Conservation (phyloP, 1,284 basidiomycete species). For the Puccinia polysora region DNA sequence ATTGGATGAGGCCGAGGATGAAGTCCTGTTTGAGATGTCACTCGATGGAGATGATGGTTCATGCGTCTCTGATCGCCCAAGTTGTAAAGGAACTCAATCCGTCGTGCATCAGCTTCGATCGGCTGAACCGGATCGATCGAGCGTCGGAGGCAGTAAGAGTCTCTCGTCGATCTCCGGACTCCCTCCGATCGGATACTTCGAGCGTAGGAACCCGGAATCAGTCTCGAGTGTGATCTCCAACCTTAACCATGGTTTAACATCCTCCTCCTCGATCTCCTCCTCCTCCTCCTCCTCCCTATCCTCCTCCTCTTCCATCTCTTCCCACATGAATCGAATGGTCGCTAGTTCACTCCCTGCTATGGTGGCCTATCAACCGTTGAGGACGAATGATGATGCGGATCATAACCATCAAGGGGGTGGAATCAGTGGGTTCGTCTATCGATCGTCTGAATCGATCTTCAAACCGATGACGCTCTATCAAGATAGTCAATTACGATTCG, state of each 20-base stretch:
- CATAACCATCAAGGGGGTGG: background rate
- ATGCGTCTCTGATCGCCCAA: too few species aligned
- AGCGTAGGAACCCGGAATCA: conserved; percentile 7
- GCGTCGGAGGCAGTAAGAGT: background rate
- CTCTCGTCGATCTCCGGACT: conserved; percentile 2
- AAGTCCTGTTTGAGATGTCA: conserved; percentile 25
- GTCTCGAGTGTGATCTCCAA: conserved; percentile 6
- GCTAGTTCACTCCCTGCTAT: background rate
- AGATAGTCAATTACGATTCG: conserved; percentile 31
- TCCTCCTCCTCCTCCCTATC: background rate
- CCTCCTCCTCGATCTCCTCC: background rate
- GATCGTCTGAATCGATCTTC: conserved; percentile 26
- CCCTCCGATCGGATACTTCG: conserved; percentile 35
- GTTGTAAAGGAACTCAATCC: too few species aligned
- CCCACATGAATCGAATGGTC: background rate
- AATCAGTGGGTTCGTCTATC: conserved; percentile 5
- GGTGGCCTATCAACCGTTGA: conserved; percentile 14
- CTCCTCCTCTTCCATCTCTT: background rate
- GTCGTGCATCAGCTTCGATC: too few species aligned
- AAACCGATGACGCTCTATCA: conserved; percentile 26
- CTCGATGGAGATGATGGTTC: conserved; percentile 33
- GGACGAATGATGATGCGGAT: too few species aligned
- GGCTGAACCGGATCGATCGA: background rate
- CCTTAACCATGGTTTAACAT: background rate
- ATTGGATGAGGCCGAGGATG: conserved; percentile 24